Conservation (phyloP, 192 early-diverging fungal species). For the Spizellomyces sp. region DNA sequence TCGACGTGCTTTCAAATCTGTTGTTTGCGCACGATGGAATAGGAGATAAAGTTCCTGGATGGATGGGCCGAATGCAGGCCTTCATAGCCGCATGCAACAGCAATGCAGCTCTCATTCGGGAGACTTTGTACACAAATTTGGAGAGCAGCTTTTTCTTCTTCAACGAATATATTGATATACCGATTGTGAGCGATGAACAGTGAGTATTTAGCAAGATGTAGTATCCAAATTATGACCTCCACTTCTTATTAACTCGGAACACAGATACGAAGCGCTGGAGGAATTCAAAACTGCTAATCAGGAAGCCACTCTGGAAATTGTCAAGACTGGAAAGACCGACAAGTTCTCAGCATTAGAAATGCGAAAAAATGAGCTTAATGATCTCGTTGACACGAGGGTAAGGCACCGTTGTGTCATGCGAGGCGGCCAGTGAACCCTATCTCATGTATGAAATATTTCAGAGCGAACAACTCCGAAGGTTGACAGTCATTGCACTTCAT, state of each 20-base stretch:
- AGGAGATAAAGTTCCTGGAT: constrained; percentile 37
- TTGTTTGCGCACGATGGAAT: constrained; percentile 52
- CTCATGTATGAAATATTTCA: constrained; percentile 12
- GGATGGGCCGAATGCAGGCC: constrained; percentile 43
- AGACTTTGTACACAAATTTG: constrained; percentile 47
- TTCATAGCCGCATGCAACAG: constrained; percentile 41
- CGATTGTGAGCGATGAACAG: constrained; percentile 63
- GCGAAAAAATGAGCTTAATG: constrained; percentile 50
- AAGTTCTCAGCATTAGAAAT: constrained; percentile 48
- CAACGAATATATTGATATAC: constrained; percentile 58
- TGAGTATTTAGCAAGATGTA: constrained; percentile 22
- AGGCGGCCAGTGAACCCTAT: not conserved
- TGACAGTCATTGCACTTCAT: constrained; percentile 53
- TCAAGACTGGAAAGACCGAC: constrained; percentile 63
- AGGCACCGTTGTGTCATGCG: not conserved
- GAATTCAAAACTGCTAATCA: constrained; percentile 47
- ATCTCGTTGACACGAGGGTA: constrained; percentile 53
- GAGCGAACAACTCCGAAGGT: constrained; percentile 50
- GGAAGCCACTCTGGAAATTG: constrained; percentile 62
- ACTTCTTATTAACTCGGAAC: constrained; percentile 3
- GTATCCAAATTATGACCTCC: not conserved
- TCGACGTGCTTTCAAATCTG: constrained; percentile 54
- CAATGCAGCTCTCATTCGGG: constrained; percentile 42
- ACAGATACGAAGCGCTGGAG: constrained; percentile 52
- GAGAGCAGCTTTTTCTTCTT: constrained; percentile 61